Evolutionary conservation across 805 yeast genomes (phyloP).

Genomic region (Candida quercuum): DNA sequence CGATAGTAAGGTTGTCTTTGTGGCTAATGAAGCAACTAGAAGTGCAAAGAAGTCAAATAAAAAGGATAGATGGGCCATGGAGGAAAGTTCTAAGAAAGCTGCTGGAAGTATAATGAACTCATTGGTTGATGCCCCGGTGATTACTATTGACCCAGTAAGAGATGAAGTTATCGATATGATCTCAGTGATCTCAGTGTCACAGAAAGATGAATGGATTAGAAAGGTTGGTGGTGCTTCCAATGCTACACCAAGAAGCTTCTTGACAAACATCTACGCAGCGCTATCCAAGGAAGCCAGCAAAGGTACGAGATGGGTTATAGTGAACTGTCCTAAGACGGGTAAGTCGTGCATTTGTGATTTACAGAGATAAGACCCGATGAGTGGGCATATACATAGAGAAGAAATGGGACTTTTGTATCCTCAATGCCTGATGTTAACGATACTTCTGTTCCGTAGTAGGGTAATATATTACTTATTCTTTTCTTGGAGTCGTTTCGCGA

Average conservation of each 20-base stretch:
- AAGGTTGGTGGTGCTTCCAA: conserved; percentile 81
- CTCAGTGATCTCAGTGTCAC: conserved; percentile 65
- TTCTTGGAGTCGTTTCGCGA: too few relatives aligned
- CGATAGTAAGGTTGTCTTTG: conserved; percentile 50
- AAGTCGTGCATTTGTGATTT: conserved; percentile 63
- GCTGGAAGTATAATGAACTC: conserved; percentile 47
- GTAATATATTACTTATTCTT: too few relatives aligned
- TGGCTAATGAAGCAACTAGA: conserved; percentile 77
- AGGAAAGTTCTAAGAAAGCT: conserved; percentile 64
- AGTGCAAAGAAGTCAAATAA: conserved; percentile 71
- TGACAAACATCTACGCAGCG: conserved; percentile 65
- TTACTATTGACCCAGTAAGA: conserved; percentile 68
- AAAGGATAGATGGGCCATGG: conserved; percentile 71
- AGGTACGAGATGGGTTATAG: conserved; percentile 69
- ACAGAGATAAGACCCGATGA: conserved; percentile 45
- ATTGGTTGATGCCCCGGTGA: conserved; percentile 63
- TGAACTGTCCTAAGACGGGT: conserved; percentile 75
- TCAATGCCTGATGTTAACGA: too few relatives aligned
- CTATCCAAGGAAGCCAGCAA: conserved; percentile 67
- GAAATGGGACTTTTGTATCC: too few relatives aligned
- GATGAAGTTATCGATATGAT: conserved; percentile 87
- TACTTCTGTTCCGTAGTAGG: too few relatives aligned
- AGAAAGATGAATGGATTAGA: conserved; percentile 71
- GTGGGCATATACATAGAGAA: too few relatives aligned
- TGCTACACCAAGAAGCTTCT: conserved; percentile 75